Evolutionary conservation across 108 stramenopile genomes (phyloP).

Genomic region (Skeletonema marinoi): DNA sequence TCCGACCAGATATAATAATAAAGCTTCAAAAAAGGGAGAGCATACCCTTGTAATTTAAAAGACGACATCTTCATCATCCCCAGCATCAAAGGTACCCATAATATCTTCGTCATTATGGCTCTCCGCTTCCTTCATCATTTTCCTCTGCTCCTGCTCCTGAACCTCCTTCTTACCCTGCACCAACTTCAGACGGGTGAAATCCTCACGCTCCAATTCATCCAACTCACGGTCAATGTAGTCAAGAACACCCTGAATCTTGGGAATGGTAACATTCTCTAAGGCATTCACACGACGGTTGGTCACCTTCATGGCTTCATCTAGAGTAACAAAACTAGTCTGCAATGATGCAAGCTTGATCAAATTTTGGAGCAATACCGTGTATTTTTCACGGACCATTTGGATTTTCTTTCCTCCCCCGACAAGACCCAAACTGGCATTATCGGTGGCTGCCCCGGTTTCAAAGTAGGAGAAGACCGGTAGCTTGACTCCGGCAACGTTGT

Average conservation of each 20-base stretch:
- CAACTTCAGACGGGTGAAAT: conserved; percentile 97
- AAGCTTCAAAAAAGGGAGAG: neutral
- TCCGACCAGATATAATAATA: neutral
- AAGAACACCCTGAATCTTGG: conserved; percentile 91
- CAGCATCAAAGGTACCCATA: conserved; percentile 78
- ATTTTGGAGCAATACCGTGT: conserved; percentile 81
- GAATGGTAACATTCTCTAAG: conserved; percentile 98
- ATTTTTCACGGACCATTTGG: conserved; percentile 89
- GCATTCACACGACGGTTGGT: conserved; percentile 99
- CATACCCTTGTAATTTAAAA: conserved; percentile 57
- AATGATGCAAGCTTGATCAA: conserved; percentile 96
- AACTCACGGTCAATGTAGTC: conserved; percentile 95
- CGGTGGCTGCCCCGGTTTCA: conserved; percentile 89
- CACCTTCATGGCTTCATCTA: conserved; percentile 98
- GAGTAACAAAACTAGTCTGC: conserved; percentile 96
- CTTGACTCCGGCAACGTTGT: conserved; percentile 99
- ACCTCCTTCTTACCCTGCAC: conserved; percentile 89
- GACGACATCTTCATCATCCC: conserved; percentile 87
- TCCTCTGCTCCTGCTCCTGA: conserved; percentile 46
- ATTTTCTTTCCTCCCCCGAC: conserved; percentile 97
- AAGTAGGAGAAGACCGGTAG: conserved; percentile 96
- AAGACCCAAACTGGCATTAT: conserved; percentile 91
- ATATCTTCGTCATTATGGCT: conserved; percentile 73
- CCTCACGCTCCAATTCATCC: conserved; percentile 99
- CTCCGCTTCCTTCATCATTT: conserved; percentile 17